Conservation (phyloP, 2,329 filamentous ascomycete genomes). For the Ophiocordyceps sinensis region DNA sequence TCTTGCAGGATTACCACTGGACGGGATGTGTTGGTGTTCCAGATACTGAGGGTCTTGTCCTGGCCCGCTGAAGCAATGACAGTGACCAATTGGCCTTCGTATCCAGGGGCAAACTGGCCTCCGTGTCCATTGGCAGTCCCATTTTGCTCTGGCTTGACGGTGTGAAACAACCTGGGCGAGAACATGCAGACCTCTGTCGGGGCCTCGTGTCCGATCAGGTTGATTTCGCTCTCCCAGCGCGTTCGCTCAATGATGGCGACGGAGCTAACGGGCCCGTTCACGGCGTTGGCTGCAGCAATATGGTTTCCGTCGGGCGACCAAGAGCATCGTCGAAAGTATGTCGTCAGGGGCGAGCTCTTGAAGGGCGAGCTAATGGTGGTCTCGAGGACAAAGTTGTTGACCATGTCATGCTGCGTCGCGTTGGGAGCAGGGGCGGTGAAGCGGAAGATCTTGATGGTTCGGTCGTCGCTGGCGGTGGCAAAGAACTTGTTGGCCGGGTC, state of each 20-base stretch:
- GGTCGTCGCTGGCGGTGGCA: conserved; percentile 91
- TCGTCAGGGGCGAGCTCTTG: conserved; percentile 80
- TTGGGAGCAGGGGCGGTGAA: conserved; percentile 87
- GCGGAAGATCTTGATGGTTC: conserved; percentile 90
- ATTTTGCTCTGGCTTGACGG: conserved; percentile 45
- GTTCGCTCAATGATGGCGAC: conserved; percentile 91
- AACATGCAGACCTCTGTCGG: conserved; percentile 97
- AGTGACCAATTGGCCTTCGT: conserved; percentile 49
- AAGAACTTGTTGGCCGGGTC: conserved; percentile 99
- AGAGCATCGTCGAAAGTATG: conserved; percentile 90
- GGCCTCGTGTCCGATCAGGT: conserved; percentile 90
- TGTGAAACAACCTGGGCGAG: conserved; percentile 77
- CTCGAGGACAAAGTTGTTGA: conserved; percentile 92
- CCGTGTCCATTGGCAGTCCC: conserved; percentile 27
- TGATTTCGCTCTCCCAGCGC: conserved; percentile 92
- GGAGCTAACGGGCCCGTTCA: conserved; percentile 93
- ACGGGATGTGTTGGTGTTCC: conserved; percentile 91
- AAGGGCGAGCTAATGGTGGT: conserved; percentile 84
- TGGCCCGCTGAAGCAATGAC: conserved; percentile 95
- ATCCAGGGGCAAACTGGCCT: conserved; percentile 27
- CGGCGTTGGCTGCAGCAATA: conserved; percentile 91
- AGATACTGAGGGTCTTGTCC: conserved; percentile 90
- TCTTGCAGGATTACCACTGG: conserved; percentile 87
- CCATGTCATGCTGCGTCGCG: conserved; percentile 84
- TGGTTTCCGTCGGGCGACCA: conserved; percentile 97